phyloP scores from a whole-genome alignment of 2,329 filamentous ascomycete genomes.

The Eutypa lata region DNA sequence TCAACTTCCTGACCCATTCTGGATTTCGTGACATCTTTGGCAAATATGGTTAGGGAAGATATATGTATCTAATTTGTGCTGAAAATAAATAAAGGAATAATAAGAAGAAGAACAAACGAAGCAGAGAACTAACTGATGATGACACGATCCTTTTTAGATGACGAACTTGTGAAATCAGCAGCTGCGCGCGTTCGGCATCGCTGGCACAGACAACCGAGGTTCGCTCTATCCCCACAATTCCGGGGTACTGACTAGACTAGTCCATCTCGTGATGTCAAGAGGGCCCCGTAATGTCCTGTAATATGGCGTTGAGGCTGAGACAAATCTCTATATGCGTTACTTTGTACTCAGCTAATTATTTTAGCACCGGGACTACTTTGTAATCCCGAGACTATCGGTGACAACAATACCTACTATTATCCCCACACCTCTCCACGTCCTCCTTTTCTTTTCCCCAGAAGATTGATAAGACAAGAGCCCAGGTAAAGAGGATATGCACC shows the following conservation, averaged over 20 bases:
- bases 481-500: no score
- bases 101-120: neutral
- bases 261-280: neutral
- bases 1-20: conserved; percentile 63
- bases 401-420: no score
- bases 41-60: no score
- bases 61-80: no score
- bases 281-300: neutral
- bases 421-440: no score
- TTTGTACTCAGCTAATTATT: no score
- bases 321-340: no score
- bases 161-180: no score
- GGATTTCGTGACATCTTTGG: conserved; percentile 1
- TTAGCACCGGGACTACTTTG: no score
- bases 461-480: no score
- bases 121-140: neutral
- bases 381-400: no score
- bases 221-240: neutral
- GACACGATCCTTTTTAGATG: neutral
- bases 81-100: neutral
- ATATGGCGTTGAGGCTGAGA: neutral
- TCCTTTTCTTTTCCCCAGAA: no score
- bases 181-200: neutral
- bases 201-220: neutral
- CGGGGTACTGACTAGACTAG: neutral